Evolutionary conservation across 495 filamentous ascomycete species (phyloP), one percentile per base, ranked within the genome.

Genomic region (Penicillium crystallinum): DNA sequence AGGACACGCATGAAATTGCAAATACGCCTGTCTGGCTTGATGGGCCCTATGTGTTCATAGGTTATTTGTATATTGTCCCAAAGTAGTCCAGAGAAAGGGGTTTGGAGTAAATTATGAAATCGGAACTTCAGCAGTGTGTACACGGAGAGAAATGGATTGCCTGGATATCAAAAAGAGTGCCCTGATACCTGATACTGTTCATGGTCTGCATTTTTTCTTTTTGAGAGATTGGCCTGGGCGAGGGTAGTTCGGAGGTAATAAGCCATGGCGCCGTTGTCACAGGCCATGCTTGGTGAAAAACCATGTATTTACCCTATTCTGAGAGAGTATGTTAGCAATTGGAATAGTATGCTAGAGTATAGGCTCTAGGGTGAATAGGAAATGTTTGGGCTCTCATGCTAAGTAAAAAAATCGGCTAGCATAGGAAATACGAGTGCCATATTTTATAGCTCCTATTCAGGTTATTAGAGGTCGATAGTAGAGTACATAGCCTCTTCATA

Each of bases 201-300:
- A 33, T 74, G 73, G 49, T 74, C 66, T 6, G 71, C 73, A 54
- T 69, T 67, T 3, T 70, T 66, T 0, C 72, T 72, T 40, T 77
- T 71, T n/a, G 18, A 76, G 9, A 76, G 33, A 37, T 74, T 66
- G 30, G 64, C 37, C 0, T 72, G 69, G 4, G 71, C 71, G 1
- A 71, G 55, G 29, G 63, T 71, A 6, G 74, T 58, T 11, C 67
- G 67, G 46, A 68, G 61, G n/a, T 23, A 76, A 57, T 10, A 76
- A 61, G 33, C 66, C 62, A 40, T 74, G 65, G 46, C 70, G 73
- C 30, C 73, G 67, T 33, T 73, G 66, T 71, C 71, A 76, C n/a
- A 76, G 51, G 6, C 71, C 57, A 21, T 70, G 56, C 48, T 76
- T 71, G 17, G 74, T 68, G 52, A 72, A 72, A 44, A 67, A 69